Evolutionary conservation across 2,329 filamentous ascomycete genomes (phyloP), one percentile per base, ranked within the genome.

Genomic region (Parasarocladium wereldwijsianum): DNA sequence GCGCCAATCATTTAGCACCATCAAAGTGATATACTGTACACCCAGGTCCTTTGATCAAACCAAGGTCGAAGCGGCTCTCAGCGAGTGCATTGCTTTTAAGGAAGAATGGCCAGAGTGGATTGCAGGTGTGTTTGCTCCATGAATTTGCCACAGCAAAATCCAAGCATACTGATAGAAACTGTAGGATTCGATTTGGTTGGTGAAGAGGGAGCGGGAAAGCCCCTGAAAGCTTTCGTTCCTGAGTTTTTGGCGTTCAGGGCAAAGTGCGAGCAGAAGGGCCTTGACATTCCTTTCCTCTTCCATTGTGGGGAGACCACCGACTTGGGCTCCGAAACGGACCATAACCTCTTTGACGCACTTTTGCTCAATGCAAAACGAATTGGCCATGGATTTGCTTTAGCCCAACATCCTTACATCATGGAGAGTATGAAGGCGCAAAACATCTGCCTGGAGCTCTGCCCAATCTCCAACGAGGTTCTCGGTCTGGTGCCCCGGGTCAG

Each of bases 221-320:
- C 77, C 6, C 61, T 77, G 4, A 62, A 57, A 25, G 59, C 64
- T 31, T 73, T 70, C 33, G 50, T 67, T 1, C 41, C 49, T 0
- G 58, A 76, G 36, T 60, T 82, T 6, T 50, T 74, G 3, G 54
- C 57, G 1, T 79, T 80, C 43, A 53, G 60, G 31, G 41, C 55
- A 17, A 51, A 58, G 1, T 81, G 76, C 50, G 43, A 51, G 5
- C 34, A 39, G 2, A 45, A 57, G 1, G 41, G 44, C 0, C 35
- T 77, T 4, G 59, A 71, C 0, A 77, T 84, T 3, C 78, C 78
- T 0, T 81, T 83, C 43, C 56, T 84, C 22, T 80, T 84, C 43
- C 78, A 85, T 51, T 82, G 78, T 38, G 79, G 78, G 15, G 79
- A 85, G 53, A 81, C 78, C 1, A 58, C 81, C 4, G 72, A 81